Evolutionary conservation across 768 basidiomycete species (phyloP).

Genomic region (Crassisporium funariophilum): DNA sequence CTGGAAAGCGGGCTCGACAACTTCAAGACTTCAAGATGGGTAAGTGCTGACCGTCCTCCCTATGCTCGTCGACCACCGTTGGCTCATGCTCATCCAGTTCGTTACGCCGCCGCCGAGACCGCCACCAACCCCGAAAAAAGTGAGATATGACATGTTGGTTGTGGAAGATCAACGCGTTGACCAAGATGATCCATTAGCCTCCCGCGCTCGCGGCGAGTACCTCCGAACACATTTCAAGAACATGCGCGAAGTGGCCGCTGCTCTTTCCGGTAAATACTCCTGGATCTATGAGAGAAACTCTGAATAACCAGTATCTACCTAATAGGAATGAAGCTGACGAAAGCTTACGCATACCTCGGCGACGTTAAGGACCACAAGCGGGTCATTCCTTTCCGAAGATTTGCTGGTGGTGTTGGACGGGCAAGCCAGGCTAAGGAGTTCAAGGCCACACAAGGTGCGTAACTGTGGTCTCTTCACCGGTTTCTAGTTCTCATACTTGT

Average conservation of each 20-base stretch:
- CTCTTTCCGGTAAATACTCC: slow-evolving; percentile 70
- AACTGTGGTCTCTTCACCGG: neutral
- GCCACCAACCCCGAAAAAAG: slow-evolving; percentile 96
- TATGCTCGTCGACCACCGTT: slow-evolving; percentile 18
- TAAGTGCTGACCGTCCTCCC: slow-evolving; percentile 38
- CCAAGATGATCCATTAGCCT: slow-evolving; percentile 52
- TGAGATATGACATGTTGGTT: slow-evolving; percentile 39
- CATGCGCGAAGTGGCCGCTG: slow-evolving; percentile 98
- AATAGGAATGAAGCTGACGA: slow-evolving; percentile 88
- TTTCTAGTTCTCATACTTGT: slow-evolving; percentile 2
- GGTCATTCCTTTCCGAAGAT: slow-evolving; percentile 94
- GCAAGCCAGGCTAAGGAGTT: slow-evolving; percentile 96
- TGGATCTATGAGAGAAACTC: neutral
- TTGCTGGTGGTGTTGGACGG: slow-evolving; percentile 93
- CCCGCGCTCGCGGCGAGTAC: slow-evolving; percentile 94
- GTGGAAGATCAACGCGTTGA: slow-evolving; percentile 6
- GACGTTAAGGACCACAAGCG: slow-evolving; percentile 97
- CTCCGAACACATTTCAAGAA: slow-evolving; percentile 99
- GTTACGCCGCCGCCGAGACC: slow-evolving; percentile 88
- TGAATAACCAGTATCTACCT: slow-evolving; percentile 2
- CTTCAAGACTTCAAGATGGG: slow-evolving; percentile 69
- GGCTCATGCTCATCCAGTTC: slow-evolving; percentile 54
- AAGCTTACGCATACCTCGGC: slow-evolving; percentile 92
- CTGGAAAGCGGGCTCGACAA: slow-evolving; percentile 43
- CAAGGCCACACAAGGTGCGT: slow-evolving; percentile 92